Evolutionary conservation across 768 basidiomycete species (phyloP).

Genomic region (Postia placenta): DNA sequence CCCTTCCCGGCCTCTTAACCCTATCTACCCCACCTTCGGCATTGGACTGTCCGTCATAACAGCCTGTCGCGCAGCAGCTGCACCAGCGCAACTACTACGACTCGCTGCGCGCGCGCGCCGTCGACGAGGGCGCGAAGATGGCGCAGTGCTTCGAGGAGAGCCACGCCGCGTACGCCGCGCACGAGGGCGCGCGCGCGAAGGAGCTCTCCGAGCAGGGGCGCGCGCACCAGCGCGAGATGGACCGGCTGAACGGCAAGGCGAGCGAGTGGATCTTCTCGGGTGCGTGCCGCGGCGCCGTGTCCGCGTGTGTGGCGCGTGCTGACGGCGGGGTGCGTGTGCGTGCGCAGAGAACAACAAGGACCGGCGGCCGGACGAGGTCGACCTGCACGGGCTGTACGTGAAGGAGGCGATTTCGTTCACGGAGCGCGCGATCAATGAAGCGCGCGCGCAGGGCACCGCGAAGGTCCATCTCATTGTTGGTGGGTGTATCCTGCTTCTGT

Average conservation of each 20-base stretch:
- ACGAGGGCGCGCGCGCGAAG: conserved; percentile 78
- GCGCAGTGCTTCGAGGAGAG: conserved; percentile 61
- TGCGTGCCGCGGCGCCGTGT: conserved; percentile 28
- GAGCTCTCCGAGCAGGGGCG: conserved; percentile 78
- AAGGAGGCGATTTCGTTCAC: conserved; percentile 80
- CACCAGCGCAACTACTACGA: conserved; percentile 66
- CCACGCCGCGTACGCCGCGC: conserved; percentile 65
- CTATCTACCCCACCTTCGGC: too few species aligned
- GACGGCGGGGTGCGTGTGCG: neutral
- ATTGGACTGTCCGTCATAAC: too few species aligned
- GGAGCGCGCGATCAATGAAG: conserved; percentile 65
- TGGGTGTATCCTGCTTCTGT: conserved; percentile 31
- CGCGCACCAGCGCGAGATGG: conserved; percentile 71
- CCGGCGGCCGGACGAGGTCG: conserved; percentile 67
- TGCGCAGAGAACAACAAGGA: conserved; percentile 29
- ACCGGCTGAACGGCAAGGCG: conserved; percentile 72
- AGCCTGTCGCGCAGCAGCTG: conserved; percentile 44
- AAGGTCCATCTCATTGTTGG: conserved; percentile 84
- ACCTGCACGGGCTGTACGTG: conserved; percentile 90
- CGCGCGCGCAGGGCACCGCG: conserved; percentile 53
- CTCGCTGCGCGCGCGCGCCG: conserved; percentile 68
- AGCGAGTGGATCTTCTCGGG: conserved; percentile 84
- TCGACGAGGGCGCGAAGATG: conserved; percentile 77
- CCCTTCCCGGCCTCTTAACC: too few species aligned
- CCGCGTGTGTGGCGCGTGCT: too few species aligned